A percentile compares a stretch with the other conserved stretches of the same genome.
phyloP scores from a whole-genome alignment of 2,329 filamentous ascomycete genomes.

The Orbilia javanica region DNA sequence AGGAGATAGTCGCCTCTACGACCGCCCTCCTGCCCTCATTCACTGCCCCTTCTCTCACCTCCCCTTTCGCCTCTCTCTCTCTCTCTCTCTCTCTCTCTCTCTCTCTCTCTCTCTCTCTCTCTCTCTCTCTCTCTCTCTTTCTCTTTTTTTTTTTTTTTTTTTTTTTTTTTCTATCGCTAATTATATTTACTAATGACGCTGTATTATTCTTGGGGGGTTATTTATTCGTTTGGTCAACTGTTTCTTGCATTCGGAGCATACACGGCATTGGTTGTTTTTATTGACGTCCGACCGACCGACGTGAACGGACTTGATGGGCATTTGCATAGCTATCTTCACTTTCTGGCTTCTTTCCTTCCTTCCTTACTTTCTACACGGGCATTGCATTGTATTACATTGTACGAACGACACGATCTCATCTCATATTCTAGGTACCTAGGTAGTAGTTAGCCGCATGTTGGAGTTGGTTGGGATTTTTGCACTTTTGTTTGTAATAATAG shows the following conservation, averaged over 20 bases:
- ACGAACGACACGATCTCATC: background rate
- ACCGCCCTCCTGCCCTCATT: background rate
- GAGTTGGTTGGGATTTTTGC: constrained; percentile 3
- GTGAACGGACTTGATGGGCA: background rate
- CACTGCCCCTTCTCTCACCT: background rate
- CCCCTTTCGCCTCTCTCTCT: too few relatives aligned
- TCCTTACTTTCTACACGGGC: background rate
- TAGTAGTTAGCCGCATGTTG: background rate
- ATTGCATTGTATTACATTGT: background rate
- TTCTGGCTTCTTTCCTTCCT: background rate
- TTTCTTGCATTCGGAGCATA: background rate
- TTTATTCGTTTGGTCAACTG: too few relatives aligned
- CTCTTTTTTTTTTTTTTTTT: background rate
- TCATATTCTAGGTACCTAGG: background rate
- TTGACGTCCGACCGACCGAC: background rate
- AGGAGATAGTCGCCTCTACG: constrained; percentile 1
- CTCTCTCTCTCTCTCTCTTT: background rate
- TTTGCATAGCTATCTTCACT: background rate
- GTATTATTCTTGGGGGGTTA: background rate
- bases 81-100: background rate
- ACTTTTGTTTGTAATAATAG: background rate
- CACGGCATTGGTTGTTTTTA: background rate
- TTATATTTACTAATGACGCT: background rate
- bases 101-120: background rate
- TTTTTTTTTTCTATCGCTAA: background rate